phyloP scores from a whole-genome alignment of 257 asterid genomes.

The Prunella vulgaris region DNA sequence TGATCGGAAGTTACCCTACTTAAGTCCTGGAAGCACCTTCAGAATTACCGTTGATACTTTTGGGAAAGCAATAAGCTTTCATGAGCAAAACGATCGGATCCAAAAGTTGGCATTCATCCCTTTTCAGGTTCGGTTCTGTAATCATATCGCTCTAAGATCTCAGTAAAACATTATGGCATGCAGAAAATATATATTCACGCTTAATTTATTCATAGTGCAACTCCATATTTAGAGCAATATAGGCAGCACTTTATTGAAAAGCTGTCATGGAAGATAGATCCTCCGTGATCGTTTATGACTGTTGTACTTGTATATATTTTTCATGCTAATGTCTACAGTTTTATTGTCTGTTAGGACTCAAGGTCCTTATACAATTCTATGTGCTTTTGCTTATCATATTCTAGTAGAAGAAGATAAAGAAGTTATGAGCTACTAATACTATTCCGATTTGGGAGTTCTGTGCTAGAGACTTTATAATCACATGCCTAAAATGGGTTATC shows the following conservation, averaged over 20 bases:
- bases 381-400: neutral
- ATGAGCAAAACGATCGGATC: slow-evolving; percentile 71
- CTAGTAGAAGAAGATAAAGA: neutral
- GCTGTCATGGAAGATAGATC: neutral
- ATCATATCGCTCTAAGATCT: neutral
- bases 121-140: slow-evolving; percentile 54
- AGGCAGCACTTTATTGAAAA: neutral
- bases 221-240: neutral
- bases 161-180: neutral
- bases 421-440: neutral
- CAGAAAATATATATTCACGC: neutral
- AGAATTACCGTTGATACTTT: slow-evolving; percentile 72
- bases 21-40: slow-evolving; percentile 67
- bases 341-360: slow-evolving; percentile 3
- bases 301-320: neutral
- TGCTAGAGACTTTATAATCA: neutral
- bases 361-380: neutral
- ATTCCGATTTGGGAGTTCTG: neutral
- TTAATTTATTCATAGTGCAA: neutral
- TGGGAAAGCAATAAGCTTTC: slow-evolving; percentile 71
- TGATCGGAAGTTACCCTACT: slow-evolving; percentile 62
- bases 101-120: slow-evolving; percentile 64
- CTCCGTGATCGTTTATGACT: neutral
- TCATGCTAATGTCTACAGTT: neutral
- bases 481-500: neutral